Base-by-base conservation (phyloP, 257 asterid species). In the Solanum peruvianum region DNA sequence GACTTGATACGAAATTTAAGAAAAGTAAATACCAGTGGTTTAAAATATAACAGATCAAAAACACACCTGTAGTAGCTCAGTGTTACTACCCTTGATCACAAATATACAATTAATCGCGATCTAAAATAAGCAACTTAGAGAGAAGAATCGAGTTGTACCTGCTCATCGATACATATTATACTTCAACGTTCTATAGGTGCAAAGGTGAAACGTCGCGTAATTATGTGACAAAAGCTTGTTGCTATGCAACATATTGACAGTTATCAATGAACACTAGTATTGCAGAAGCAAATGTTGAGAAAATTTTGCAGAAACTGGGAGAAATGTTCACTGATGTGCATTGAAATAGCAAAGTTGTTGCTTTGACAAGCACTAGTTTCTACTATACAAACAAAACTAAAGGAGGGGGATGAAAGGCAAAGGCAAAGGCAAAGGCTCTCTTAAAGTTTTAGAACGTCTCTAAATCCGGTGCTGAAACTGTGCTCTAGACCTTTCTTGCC, bases 401-500 rank as follows among this genome's bases (percentile, higher is more conserved):
- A 67, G 41, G 25, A 70, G 58, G 58, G 31, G 9, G 16, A 37
- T 21, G 21, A 60, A 73, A 82, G 85, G 69, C 84, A 62, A 47
- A 39, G 42, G 1, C 44, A 85, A 85, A 35, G 42, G 2, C 45
- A 85, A 85, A 37, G 60, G 70, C 70, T n/a, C 64, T 89, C 90
- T 87, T 84, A 89, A 27, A 90, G 92, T 90, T 91, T 94, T n/a
- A 92, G 89, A 7, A 95, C 95, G 9, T 94, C 97, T 88, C 93
- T 90, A 87, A 94, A 90, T 85, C 93, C 91, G 31, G 94, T 66
- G 95, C 98, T 93, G 96, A 94, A 94, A 93, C 95, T 93, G 83
- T 87, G 92, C 86, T 94, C 97, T 86, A 93, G 87, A 49, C 94
- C 93, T 72, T 92, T 87, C 91, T 93, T 93, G 42, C 89, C 94